Percentiles rank a stretch among this genome's conserved stretches.
These are phyloP conservation scores for Graphiopsis chlorocephala DNA, from an alignment of 2,329 filamentous ascomycete genomes.

Conservation along the genomic window DNA sequence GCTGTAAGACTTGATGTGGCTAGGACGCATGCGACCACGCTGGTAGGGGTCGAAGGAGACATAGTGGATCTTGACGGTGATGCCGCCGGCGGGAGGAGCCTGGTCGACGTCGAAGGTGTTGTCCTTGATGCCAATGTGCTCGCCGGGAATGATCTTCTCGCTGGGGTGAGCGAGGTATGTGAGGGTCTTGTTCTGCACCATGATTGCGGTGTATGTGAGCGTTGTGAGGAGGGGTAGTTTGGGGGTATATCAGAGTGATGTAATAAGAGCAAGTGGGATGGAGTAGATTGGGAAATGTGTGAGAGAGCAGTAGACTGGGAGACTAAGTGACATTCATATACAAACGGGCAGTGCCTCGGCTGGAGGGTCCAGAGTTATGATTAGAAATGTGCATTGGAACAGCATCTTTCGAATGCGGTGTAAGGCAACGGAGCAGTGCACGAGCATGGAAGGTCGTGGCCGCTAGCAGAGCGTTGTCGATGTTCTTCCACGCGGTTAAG, in stretches of 20 bases:
- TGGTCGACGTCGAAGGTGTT: constrained; percentile 66
- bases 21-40: constrained; percentile 71
- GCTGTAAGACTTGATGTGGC: constrained; percentile 64
- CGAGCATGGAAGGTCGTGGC: constrained; percentile 4
- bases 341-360: constrained; percentile 1
- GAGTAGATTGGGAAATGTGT: background rate
- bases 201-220: constrained; percentile 27
- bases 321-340: background rate
- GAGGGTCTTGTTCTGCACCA: constrained; percentile 69
- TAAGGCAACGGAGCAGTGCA: constrained; percentile 12
- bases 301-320: background rate
- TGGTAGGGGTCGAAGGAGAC: constrained; percentile 82
- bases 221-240: background rate
- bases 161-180: constrained; percentile 69
- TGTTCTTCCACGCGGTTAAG: constrained; percentile 9
- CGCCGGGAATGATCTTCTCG: constrained; percentile 65
- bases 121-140: constrained; percentile 67
- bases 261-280: background rate
- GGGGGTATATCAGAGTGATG: constrained; percentile 1
- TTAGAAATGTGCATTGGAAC: constrained; percentile 4
- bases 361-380: constrained; percentile 1
- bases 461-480: constrained; percentile 2
- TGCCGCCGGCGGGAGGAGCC: constrained; percentile 60
- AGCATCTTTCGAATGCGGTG: background rate
- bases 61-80: constrained; percentile 69